Evolutionary conservation across 169 alveolate species (phyloP), one percentile per base, ranked within the genome.

Genomic region (Plasmodium ovale): DNA sequence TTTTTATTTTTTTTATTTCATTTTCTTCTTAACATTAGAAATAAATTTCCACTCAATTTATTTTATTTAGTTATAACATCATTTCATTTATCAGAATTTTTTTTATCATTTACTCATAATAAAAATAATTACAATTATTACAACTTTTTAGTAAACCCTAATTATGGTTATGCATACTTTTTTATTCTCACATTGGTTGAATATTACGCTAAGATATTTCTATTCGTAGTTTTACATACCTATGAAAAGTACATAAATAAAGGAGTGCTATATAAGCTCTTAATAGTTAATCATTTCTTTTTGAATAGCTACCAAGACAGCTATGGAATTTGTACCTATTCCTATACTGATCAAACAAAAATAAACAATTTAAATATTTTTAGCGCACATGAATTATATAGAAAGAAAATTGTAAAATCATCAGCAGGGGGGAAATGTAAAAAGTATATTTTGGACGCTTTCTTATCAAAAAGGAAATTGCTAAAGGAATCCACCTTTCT

Each of bases 71-170:
- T 65, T 37, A 14, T 79, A 39, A 79, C 42, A 19, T 16, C 23
- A 6, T 79, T 79, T 58, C 89, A 79, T 65, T 79, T 79, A 58
- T 79, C 89, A 1, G 89, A 79, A 19, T 79, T 79, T 58, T 49
- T 79, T 56, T 58, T 79, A 14, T 79, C 89, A 4, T 79, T 64
- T 54, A 23, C 51, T 27, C 89, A 79, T 49, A 79, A 79, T 68
- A 64, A 62, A 53, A 29, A 79, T 47, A 79, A 79, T 51, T 25
- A 16, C 25, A 79, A 79, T 35, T 79, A 62, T 51, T 79, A 79
- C 21, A 79, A 79, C 56, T 79, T 79, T 35, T 33, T 79, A 51
- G 70, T 79, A 42, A 79, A 79, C 21, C 89, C 89, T 10, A 79
- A 79, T 29, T 65, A 27, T 64, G 71, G 60, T 6, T 79, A 79